Percentiles rank a stretch among this genome's conserved stretches.
Conservation (phyloP, 371 early-diverging fungal genomes). For the Lichtheimia ornata region DNA sequence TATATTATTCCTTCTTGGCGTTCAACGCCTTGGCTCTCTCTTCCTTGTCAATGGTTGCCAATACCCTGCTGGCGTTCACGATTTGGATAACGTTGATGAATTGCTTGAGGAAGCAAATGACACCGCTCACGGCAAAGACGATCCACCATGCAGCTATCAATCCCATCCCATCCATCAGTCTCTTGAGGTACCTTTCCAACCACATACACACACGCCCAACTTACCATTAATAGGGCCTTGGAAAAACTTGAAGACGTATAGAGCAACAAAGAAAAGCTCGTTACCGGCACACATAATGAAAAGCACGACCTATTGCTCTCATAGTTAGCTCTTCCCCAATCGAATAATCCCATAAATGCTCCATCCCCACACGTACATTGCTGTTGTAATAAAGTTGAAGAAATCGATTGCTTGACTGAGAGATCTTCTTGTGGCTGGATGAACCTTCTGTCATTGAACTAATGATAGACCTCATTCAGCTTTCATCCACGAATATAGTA, state of each 20-base stretch:
- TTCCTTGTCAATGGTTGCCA: constrained; percentile 73
- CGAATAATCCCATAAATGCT: background rate
- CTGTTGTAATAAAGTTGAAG: constrained; percentile 90
- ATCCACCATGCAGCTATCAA: constrained; percentile 23
- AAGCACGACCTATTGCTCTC: constrained; percentile 63
- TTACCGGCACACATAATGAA: constrained; percentile 91
- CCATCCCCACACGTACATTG: constrained; percentile 48
- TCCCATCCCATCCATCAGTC: too few species aligned
- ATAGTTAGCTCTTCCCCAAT: background rate
- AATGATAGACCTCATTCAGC: constrained; percentile 3
- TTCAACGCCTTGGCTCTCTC: constrained; percentile 47
- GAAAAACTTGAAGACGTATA: constrained; percentile 69
- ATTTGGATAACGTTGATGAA: constrained; percentile 91
- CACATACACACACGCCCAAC: background rate
- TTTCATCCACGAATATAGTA: background rate
- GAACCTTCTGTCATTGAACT: constrained; percentile 86
- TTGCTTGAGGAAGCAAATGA: constrained; percentile 86
- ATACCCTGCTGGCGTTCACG: constrained; percentile 77
- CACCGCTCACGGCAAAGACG: constrained; percentile 62
- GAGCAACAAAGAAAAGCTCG: constrained; percentile 84
- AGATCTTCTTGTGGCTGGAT: constrained; percentile 86
- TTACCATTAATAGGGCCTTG: constrained; percentile 31
- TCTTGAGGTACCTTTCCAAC: too few species aligned
- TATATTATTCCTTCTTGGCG: constrained; percentile 15
- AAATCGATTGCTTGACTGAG: constrained; percentile 67